Conservation (phyloP, 305 asterid genomes). For the Salvia sclarea region DNA sequence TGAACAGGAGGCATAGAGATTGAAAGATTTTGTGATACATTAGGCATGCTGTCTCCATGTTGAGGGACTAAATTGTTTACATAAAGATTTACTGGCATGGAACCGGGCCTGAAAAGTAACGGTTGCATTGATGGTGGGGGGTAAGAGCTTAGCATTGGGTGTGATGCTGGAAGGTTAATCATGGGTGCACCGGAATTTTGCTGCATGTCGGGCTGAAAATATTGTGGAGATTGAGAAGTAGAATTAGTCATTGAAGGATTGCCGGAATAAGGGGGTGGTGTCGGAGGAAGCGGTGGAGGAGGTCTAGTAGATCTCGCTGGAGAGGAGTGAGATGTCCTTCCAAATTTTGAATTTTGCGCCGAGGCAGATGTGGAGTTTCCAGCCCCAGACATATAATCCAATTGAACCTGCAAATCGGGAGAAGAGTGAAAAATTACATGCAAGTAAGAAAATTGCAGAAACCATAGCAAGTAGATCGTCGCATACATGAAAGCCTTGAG, state of each 20-base stretch:
- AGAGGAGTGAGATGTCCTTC: conserved; percentile 63
- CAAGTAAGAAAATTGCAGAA: conserved; percentile 19
- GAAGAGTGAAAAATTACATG: conserved; percentile 28
- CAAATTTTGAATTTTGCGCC: conserved; percentile 52
- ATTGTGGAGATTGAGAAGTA: conserved; percentile 55
- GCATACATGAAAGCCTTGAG: conserved; percentile 61
- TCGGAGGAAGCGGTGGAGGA: conserved; percentile 87
- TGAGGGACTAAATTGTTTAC: conserved; percentile 59
- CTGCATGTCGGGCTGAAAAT: conserved; percentile 63
- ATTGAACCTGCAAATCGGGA: conserved; percentile 57
- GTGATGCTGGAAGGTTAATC: conserved; percentile 49
- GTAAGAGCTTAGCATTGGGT: conserved; percentile 55
- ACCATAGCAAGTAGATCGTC: conserved; percentile 18
- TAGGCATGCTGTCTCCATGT: conserved; percentile 55
- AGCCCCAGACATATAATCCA: conserved; percentile 52
- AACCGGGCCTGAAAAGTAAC: conserved; percentile 59
- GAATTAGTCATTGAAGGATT: conserved; percentile 49
- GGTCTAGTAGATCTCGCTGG: conserved; percentile 62
- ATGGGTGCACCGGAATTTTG: conserved; percentile 43
- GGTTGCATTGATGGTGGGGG: conserved; percentile 60
- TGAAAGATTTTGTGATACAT: conserved; percentile 52
- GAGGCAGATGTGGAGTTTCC: conserved; percentile 51
- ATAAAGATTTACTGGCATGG: conserved; percentile 54
- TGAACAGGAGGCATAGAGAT: conserved; percentile 54
- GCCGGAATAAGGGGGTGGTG: conserved; percentile 76